Base-by-base conservation (phyloP, 768 basidiomycete genomes). In the Inosperma sp. region DNA sequence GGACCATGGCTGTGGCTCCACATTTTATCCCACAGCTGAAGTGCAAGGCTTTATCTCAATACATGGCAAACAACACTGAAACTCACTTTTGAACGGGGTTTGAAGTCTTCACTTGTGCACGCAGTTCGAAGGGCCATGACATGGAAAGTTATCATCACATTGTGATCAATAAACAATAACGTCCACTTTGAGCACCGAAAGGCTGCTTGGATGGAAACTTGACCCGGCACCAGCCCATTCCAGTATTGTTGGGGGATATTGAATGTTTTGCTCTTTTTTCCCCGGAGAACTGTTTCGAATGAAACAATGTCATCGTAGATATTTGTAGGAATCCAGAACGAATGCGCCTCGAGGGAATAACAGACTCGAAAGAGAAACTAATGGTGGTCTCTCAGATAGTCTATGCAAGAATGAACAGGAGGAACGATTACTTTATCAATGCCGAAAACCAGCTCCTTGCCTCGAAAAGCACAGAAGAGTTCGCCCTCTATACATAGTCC, bases 91-190 rank as follows among this genome's bases (percentile, higher is more conserved):
- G n/a, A n/a, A n/a, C n/a, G n/a, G n/a, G n/a, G n/a, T n/a, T n/a
- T n/a, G n/a, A n/a, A n/a, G n/a, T n/a, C n/a, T n/a, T n/a, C n/a
- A n/a, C n/a, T n/a, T n/a, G n/a, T n/a, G n/a, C n/a, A n/a, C 6
- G 40, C 12, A 1, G 23, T 21, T 3, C 13, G 41, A 13, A 54
- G 48, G 2, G 44, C 36, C 52, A 54, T 55, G 30, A 56, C 47
- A 14, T 56, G 17, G 13, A 56, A 54, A 0, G 54, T n/a, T 14
- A 56, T 39, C 47, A 54, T 35, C 5, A 48, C 47, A 6, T 54
- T 53, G 19, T 56, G 55, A 25, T 56, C 55, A 13, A 42, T 29
- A 27, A 54, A 56, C 14, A 56, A n/a, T 7, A 54, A 21, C 0
- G 55, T 54, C 46, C 52, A 56, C 1, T 56, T 31, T 10, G 37